Evolutionary conservation across 164 flowering plant species (phyloP).

Genomic region (Litsea cubeba): DNA sequence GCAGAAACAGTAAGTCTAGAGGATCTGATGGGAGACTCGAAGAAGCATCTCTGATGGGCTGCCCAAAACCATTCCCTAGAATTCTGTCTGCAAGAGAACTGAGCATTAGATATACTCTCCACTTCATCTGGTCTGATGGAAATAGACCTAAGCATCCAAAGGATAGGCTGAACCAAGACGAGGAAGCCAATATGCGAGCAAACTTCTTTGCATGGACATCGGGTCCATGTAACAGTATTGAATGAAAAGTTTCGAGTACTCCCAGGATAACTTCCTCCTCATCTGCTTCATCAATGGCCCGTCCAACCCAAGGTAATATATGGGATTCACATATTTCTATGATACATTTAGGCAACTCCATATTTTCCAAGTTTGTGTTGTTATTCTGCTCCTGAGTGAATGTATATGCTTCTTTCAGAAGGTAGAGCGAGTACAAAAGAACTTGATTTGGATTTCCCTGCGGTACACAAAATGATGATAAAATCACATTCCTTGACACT

Average conservation of each 20-base stretch:
- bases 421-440: constrained; percentile 55
- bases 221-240: constrained; percentile 46
- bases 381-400: constrained; percentile 30
- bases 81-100: constrained; percentile 60
- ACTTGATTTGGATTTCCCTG: constrained; percentile 31
- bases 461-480: constrained; percentile 36
- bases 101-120: constrained; percentile 58
- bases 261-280: constrained; percentile 64
- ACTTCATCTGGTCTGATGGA: constrained; percentile 70
- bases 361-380: constrained; percentile 7
- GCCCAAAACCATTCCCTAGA: constrained; percentile 58
- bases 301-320: constrained; percentile 64
- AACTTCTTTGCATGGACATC: constrained; percentile 36
- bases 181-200: constrained; percentile 46
- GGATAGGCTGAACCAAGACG: constrained; percentile 73
- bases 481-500: constrained; percentile 46
- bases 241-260: constrained; percentile 67
- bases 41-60: constrained; percentile 68
- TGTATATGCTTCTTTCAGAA: constrained; percentile 71
- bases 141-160: constrained; percentile 77
- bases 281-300: constrained; percentile 41
- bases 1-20: constrained; percentile 66
- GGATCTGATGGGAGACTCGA: constrained; percentile 80
- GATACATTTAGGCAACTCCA: constrained; percentile 28
- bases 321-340: constrained; percentile 51